Evolutionary conservation across 2,329 filamentous ascomycete species (phyloP).

Genomic region (Talaromyces sp.): DNA sequence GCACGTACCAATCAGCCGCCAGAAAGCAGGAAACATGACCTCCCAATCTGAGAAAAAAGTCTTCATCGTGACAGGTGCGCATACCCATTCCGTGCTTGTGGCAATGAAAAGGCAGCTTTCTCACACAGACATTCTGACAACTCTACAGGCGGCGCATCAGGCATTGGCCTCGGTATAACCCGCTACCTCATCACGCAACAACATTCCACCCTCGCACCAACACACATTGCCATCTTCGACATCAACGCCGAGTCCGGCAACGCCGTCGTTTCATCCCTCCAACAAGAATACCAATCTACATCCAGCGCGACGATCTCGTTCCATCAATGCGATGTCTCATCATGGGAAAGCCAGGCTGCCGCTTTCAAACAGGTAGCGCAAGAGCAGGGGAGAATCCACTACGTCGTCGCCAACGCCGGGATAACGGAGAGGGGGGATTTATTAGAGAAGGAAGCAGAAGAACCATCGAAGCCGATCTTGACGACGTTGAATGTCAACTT

Average conservation of each 20-base stretch:
- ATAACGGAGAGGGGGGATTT: background rate
- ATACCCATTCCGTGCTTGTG: too few species aligned
- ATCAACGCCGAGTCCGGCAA: conserved; percentile 26
- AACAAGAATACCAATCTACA: background rate
- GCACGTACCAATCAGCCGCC: background rate
- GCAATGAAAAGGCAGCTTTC: too few species aligned
- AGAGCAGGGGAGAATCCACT: conserved; percentile 35
- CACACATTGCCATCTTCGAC: conserved; percentile 33
- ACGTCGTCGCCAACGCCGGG: background rate
- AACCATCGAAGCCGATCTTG: background rate
- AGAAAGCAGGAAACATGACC: background rate
- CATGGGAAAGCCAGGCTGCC: conserved; percentile 34
- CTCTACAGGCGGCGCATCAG: conserved; percentile 32
- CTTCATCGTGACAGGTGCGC: background rate
- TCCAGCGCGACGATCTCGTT: conserved; percentile 20
- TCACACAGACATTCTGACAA: too few species aligned
- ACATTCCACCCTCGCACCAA: conserved; percentile 21
- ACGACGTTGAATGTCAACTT: conserved; percentile 1
- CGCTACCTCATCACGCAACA: conserved; percentile 29
- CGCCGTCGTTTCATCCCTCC: background rate
- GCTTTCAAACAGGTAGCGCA: conserved; percentile 35
- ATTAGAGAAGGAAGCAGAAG: background rate
- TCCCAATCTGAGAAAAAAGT: background rate
- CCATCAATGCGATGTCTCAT: conserved; percentile 32
- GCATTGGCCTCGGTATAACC: conserved; percentile 37